Base-by-base conservation (phyloP, 805 yeast genomes). In the Spathaspora hagerdaliae region DNA sequence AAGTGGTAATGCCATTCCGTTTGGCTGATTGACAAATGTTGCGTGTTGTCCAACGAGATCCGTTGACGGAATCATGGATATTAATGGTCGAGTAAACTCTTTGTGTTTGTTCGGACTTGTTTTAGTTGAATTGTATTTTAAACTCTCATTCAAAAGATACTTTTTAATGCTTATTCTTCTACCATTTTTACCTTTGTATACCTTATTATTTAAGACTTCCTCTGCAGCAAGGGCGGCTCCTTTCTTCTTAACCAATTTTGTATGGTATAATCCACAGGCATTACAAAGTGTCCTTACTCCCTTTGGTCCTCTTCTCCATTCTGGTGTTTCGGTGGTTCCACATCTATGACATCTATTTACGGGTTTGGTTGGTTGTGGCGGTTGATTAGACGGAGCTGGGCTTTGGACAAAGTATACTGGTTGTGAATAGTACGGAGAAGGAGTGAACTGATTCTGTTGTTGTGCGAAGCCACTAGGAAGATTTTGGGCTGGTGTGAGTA, bases 301-400 rank as follows among this genome's bases (percentile, higher is more conserved):
- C 46, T 78, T 77, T 1, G 96, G 96, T 0, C 97, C 97, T 49
- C 85, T 74, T 59, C 97, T 75, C 97, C 97, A 90, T 62, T 91
- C 97, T 0, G 97, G 97, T 0, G 96, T 87, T 46, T 71, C 75
- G 1, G 74, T 70, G 32, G 75, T 71, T 12, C 75, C 75, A 48
- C 76, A 71, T 31, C 76, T 53, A 45, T 71, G 75, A 45, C 76
- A 71, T 49, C 63, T 65, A 48, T 70, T 67, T 13, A 51, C 48
- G 5, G 61, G 64, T 41, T 64, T 64, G 45, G 63, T 62, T 38
- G 15, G 44, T 38, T 12, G 45, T 3, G 36, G 24, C 13, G 38
- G 41, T 29, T 24, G 39, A 36, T 34, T 37, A 9, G 12, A 29
- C 12, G 6, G 12, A 5, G 12, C 12, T 29, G 9, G 32, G 3